Evolutionary conservation across 1,284 basidiomycete genomes (phyloP).

Genomic region (Ganoderma boninense): DNA sequence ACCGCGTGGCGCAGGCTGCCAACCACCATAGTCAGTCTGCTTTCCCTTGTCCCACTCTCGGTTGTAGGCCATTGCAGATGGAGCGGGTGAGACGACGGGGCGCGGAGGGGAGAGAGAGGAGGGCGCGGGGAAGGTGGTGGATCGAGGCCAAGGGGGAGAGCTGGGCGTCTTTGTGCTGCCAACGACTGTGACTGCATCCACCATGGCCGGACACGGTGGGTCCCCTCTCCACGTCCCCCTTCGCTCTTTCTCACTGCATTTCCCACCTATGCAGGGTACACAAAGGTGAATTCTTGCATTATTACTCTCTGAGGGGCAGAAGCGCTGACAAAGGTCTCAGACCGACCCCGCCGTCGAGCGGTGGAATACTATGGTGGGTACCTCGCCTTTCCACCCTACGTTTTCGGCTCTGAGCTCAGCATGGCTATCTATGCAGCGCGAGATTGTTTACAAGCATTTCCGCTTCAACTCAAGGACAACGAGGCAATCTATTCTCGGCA

Average conservation of each 20-base stretch:
- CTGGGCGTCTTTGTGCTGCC: conserved; percentile 20
- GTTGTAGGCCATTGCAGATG: conserved; percentile 69
- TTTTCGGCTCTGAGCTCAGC: conserved; percentile 18
- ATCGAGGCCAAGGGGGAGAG: conserved; percentile 23
- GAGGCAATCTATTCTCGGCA: conserved; percentile 57
- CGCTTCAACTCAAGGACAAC: conserved; percentile 75
- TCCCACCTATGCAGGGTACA: conserved; percentile 27
- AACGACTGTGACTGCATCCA: conserved; percentile 32
- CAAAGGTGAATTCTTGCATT: conserved; percentile 26
- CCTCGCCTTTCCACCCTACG: not conserved
- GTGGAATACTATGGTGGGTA: conserved; percentile 78
- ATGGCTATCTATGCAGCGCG: conserved; percentile 60
- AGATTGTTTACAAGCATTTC: conserved; percentile 82
- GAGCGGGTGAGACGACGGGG: conserved; percentile 4
- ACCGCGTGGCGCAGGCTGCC: conserved; percentile 50
- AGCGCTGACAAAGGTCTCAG: conserved; percentile 46
- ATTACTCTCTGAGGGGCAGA: not conserved
- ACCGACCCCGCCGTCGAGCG: conserved; percentile 83
- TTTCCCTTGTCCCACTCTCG: conserved; percentile 86
- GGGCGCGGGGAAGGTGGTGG: conserved; percentile 28
- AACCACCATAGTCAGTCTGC: conserved; percentile 48
- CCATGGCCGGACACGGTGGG: conserved; percentile 58
- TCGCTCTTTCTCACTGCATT: conserved; percentile 4
- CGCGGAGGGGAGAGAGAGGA: not conserved
- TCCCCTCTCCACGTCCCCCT: not conserved